Evolutionary conservation across 495 filamentous ascomycete species (phyloP).

Genomic region (Penicillium mononematosum): DNA sequence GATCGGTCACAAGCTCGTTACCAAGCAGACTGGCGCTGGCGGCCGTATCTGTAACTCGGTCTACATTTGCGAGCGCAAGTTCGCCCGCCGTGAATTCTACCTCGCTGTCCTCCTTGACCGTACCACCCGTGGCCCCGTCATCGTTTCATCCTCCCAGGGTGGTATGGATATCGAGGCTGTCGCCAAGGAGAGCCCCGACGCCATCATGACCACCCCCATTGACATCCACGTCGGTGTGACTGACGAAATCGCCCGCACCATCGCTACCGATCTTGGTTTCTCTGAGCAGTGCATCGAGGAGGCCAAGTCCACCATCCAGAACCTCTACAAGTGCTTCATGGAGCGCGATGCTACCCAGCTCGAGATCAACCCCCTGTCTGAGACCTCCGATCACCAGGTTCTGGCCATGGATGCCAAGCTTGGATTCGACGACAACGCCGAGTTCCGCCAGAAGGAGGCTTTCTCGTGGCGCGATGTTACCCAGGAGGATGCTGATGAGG

Average conservation of each 20-base stretch:
- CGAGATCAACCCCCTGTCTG: slow-evolving; percentile 97
- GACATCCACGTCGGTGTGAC: slow-evolving; percentile 95
- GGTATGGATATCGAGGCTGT: slow-evolving; percentile 99
- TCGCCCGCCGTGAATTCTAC: slow-evolving; percentile 98
- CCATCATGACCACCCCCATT: slow-evolving; percentile 89
- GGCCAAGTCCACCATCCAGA: slow-evolving; percentile 92
- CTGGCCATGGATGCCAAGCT: slow-evolving; percentile 99
- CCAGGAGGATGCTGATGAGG: slow-evolving; percentile 96
- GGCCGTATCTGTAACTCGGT: slow-evolving; percentile 94
- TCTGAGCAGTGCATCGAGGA: slow-evolving; percentile 94
- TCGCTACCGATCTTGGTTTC: slow-evolving; percentile 92
- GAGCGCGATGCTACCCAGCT: slow-evolving; percentile 98
- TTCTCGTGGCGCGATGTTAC: slow-evolving; percentile 90
- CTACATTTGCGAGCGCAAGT: slow-evolving; percentile 99
- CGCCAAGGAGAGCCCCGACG: slow-evolving; percentile 94
- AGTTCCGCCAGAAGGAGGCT: slow-evolving; percentile 94
- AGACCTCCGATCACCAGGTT: slow-evolving; percentile 96
- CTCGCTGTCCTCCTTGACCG: slow-evolving; percentile 98
- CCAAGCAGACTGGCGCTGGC: slow-evolving; percentile 93
- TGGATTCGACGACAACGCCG: slow-evolving; percentile 96
- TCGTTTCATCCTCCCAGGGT: slow-evolving; percentile 95
- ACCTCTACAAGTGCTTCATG: slow-evolving; percentile 97
- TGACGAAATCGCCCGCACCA: slow-evolving; percentile 86
- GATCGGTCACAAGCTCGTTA: slow-evolving; percentile 99
- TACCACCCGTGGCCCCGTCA: slow-evolving; percentile 84